Evolutionary conservation across 1,139 yeast genomes (phyloP).

Genomic region (Yamadazyma blattariae): DNA sequence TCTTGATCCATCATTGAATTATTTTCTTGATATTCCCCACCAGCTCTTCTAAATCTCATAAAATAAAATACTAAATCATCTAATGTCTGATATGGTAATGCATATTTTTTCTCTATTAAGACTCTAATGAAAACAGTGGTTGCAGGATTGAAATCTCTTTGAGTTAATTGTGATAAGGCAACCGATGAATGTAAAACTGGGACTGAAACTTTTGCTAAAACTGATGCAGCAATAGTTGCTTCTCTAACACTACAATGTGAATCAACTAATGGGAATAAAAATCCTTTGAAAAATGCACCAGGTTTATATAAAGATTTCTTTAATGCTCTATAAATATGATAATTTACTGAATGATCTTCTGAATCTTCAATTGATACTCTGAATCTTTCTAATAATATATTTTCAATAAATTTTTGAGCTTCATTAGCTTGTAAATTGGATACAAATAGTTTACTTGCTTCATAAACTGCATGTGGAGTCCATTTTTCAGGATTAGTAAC

Average conservation of each 20-base stretch:
- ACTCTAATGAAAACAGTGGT: conserved; percentile 88
- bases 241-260: conserved; percentile 85
- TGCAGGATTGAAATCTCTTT: conserved; percentile 84
- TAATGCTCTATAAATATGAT: conserved; percentile 87
- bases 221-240: conserved; percentile 93
- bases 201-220: conserved; percentile 81
- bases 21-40: conserved; percentile 19
- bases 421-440: conserved; percentile 85
- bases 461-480: conserved; percentile 97
- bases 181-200: conserved; percentile 97
- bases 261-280: conserved; percentile 84
- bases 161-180: conserved; percentile 81
- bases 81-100: conserved; percentile 92
- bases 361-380: conserved; percentile 78
- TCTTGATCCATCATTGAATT: conserved; percentile 25
- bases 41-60: conserved; percentile 76
- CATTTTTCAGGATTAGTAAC: conserved; percentile 90
- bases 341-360: conserved; percentile 69
- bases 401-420: conserved; percentile 79
- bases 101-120: conserved; percentile 89
- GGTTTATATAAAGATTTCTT: conserved; percentile 95
- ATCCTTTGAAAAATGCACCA: conserved; percentile 96
- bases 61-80: conserved; percentile 96
- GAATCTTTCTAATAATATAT: conserved; percentile 79
- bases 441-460: conserved; percentile 91